Evolutionary conservation across 1,284 basidiomycete genomes (phyloP), one percentile per base, ranked within the genome.

Genomic region (Microbotryum saponariae): DNA sequence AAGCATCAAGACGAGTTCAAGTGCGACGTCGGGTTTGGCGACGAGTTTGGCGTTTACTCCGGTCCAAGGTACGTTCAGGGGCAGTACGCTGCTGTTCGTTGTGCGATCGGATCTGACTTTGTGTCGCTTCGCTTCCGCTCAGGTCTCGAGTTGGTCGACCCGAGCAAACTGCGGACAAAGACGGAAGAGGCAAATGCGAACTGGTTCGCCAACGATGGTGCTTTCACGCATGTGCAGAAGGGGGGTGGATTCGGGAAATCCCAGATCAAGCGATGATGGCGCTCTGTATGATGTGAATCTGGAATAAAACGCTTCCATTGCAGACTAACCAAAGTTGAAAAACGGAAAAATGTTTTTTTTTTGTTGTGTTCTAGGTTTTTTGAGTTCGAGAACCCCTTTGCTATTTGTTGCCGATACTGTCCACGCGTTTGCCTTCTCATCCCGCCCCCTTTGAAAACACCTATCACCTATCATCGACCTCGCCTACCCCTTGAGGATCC

Each of bases 1-100:
- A 5, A 68, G 70, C 29, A 66, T 78, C 55, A 72, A 71, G 44
- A 80, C 76, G 75, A 71, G 75, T 3, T 72, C 74, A 58, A 81
- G 82, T 20, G 79, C 82, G 60, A 81, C 82, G 20, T 88, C 87
- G 1, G 94, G 94, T 51, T 92, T 88, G 4, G 86, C 90, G 3
- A 96, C 92, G 0, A 92, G 89, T 27, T 78, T 98, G 62, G 88
- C 88, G 10, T 94, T 98, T 63, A 98, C 94, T 6, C 94, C 94
- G 10, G 88, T 93, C 7, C 94, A 97, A 84, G 94, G 90, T 85
- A 62, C 56, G 80, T 73, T 21, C 37, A 10, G 9, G 37, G 12
- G 51, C 44, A 12, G 52, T 63, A 53, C 67, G 16, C 42, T 54
- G 56, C 25, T 33, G n/a, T 42, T 56, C 42, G 33, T 55, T 49